Percentiles rank a stretch among this genome's conserved stretches.
Conservation (phyloP, 768 basidiomycete species). For the Tephrocybe sp. region DNA sequence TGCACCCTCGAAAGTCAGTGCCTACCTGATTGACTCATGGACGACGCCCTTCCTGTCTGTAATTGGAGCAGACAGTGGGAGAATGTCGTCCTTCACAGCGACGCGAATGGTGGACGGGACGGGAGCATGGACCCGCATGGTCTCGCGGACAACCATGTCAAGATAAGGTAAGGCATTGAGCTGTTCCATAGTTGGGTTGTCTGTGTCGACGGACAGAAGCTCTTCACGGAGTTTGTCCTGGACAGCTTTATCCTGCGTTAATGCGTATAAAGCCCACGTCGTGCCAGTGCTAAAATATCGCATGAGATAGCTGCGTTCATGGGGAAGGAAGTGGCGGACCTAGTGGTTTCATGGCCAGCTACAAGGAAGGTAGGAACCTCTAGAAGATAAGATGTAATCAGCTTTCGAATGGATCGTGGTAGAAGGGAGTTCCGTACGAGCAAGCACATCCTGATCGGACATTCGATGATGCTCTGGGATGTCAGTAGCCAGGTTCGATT, state of each 20-base stretch:
- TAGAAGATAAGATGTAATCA: constrained; percentile 13
- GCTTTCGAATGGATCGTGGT: not conserved
- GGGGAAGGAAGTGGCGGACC: constrained; percentile 19
- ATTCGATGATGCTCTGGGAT: constrained; percentile 17
- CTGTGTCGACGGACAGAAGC: constrained; percentile 45
- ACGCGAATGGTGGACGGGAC: constrained; percentile 40
- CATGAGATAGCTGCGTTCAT: not conserved
- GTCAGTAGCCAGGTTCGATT: constrained; percentile 53
- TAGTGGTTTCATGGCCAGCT: constrained; percentile 48
- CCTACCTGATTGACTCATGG: constrained; percentile 37
- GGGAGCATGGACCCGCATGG: constrained; percentile 53
- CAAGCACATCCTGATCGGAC: constrained; percentile 18
- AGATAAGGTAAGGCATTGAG: constrained; percentile 66
- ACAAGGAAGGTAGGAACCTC: constrained; percentile 50
- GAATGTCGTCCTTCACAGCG: constrained; percentile 48
- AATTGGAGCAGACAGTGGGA: constrained; percentile 47
- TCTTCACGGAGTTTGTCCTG: constrained; percentile 62
- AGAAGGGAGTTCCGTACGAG: constrained; percentile 6
- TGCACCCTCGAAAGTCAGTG: not conserved
- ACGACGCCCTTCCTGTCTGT: constrained; percentile 40
- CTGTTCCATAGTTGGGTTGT: constrained; percentile 68
- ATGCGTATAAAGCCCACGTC: constrained; percentile 58
- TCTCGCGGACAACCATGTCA: constrained; percentile 62
- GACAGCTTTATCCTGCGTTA: constrained; percentile 44
- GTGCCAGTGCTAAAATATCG: constrained; percentile 33